These are phyloP conservation scores for Chionographis japonica DNA, from an alignment of 106 monocot species.

Conservation along the genomic window DNA sequence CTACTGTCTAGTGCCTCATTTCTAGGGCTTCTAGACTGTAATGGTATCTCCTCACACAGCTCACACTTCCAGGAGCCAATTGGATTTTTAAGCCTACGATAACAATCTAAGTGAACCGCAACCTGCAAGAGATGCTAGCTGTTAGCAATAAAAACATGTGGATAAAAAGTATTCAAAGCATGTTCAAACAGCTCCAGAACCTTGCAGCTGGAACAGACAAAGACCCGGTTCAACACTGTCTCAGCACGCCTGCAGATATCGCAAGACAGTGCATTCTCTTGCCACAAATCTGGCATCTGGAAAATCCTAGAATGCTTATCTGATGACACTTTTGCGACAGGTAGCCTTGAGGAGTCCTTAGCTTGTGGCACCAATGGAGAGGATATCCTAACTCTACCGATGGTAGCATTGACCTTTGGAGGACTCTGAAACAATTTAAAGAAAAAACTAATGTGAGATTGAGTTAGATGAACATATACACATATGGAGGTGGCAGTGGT, in stretches of 20 bases:
- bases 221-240: conserved; percentile 73
- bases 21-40: conserved; percentile 28
- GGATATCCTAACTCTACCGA: conserved; percentile 18
- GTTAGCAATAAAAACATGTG: background rate
- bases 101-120: conserved; percentile 91
- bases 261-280: conserved; percentile 49
- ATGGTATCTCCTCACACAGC: conserved; percentile 56
- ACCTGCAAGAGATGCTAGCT: conserved; percentile 37
- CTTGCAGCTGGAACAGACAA: conserved; percentile 93
- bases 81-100: conserved; percentile 58
- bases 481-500: too few species aligned
- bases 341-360: conserved; percentile 51
- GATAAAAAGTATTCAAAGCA: background rate
- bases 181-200: conserved; percentile 13
- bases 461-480: background rate
- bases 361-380: conserved; percentile 17
- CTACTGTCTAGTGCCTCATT: conserved; percentile 18
- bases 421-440: conserved; percentile 26
- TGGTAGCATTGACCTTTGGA: conserved; percentile 11
- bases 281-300: conserved; percentile 40
- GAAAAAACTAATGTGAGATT: background rate
- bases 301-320: conserved; percentile 52
- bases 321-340: conserved; percentile 41
- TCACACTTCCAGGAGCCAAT: conserved; percentile 86
- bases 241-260: conserved; percentile 77